phyloP scores from a whole-genome alignment of 441 rosid species.

The Euphorbia neoarborescens region DNA sequence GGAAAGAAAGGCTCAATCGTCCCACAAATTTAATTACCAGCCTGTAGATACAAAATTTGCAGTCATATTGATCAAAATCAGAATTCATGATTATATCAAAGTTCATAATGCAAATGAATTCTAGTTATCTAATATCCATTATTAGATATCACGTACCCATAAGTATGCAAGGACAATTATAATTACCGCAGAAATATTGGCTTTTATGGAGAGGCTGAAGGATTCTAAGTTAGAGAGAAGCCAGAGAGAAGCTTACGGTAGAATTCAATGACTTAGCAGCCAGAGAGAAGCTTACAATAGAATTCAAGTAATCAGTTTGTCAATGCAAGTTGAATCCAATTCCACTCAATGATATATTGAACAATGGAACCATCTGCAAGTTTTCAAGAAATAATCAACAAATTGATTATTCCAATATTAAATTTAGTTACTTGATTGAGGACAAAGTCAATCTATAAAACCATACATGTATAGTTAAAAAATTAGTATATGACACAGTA shows the following conservation, averaged over 20 bases:
- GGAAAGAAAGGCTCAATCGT: slow-evolving; percentile 39
- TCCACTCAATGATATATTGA: slow-evolving; percentile 68
- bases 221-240: slow-evolving; percentile 75
- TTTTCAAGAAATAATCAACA: slow-evolving; percentile 18
- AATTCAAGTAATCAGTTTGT: slow-evolving; percentile 53
- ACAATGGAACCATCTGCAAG: slow-evolving; percentile 95
- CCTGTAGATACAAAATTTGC: slow-evolving; percentile 28
- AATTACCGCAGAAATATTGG: no score
- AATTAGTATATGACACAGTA: no score
- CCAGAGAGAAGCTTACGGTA: slow-evolving; percentile 68
- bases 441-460: background rate
- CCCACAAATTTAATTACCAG: slow-evolving; percentile 28
- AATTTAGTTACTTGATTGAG: background rate
- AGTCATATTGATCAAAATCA: background rate
- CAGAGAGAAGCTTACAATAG: slow-evolving; percentile 71
- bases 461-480: no score
- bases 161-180: no score
- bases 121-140: no score
- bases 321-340: slow-evolving; percentile 71
- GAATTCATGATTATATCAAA: no score
- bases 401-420: slow-evolving; percentile 4
- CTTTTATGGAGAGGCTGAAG: no score
- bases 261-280: slow-evolving; percentile 91
- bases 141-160: no score
- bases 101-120: no score